Conservation (phyloP, 805 yeast species). For the Citeromyces matritensis region DNA sequence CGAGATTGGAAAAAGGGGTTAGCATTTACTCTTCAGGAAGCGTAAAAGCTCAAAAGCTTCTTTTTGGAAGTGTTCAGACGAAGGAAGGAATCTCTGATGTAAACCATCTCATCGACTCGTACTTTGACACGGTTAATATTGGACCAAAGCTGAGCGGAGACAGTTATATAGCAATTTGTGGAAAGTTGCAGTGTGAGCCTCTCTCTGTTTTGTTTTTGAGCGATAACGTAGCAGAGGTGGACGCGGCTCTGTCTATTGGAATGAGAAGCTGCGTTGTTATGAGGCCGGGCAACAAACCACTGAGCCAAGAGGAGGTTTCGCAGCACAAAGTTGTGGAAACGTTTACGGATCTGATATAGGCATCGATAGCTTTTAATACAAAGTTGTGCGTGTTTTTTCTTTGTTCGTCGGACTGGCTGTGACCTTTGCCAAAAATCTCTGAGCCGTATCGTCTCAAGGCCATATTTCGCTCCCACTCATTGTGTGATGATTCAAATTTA, state of each 20-base stretch:
- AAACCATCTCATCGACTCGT: conserved; percentile 39
- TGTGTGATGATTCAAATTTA: background rate
- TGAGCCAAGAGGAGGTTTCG: conserved; percentile 18
- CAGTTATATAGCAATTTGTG: conserved; percentile 46
- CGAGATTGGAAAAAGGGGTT: conserved; percentile 15
- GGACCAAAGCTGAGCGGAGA: conserved; percentile 48
- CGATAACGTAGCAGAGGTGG: conserved; percentile 67
- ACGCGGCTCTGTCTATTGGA: conserved; percentile 60
- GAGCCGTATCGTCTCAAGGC: background rate
- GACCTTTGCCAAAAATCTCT: background rate
- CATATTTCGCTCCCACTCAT: conserved; percentile 1
- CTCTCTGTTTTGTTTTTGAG: conserved; percentile 47
- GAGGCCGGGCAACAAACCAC: conserved; percentile 62
- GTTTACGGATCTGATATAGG: no score
- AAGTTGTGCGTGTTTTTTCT: background rate
- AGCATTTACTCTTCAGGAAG: conserved; percentile 86
- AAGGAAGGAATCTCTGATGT: conserved; percentile 24
- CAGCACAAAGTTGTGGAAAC: no score
- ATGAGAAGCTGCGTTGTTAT: conserved; percentile 40
- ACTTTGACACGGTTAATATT: conserved; percentile 75
- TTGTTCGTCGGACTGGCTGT: background rate
- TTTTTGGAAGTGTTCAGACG: conserved; percentile 49
- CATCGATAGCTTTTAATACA: background rate
- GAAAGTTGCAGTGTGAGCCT: conserved; percentile 15
- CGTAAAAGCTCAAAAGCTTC: conserved; percentile 68